Conservation (phyloP, 139 green algal genomes). For the Coelastrella sp. region DNA sequence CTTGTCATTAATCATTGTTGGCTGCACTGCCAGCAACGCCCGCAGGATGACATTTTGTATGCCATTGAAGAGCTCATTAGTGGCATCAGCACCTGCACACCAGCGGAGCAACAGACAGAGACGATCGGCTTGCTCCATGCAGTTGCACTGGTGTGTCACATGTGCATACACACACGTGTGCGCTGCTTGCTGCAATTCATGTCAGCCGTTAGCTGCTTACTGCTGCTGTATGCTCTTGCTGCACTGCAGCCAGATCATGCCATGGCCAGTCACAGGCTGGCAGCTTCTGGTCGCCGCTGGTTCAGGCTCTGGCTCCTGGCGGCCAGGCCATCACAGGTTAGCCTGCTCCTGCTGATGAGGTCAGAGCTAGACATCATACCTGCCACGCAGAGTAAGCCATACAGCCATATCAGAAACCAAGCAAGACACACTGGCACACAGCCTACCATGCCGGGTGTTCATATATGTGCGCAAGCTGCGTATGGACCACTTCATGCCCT, state of each 20-base stretch:
- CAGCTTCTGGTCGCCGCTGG: no score
- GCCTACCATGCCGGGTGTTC: slow-evolving; percentile 61
- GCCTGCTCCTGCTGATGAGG: no score
- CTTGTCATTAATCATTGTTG: slow-evolving; percentile 81
- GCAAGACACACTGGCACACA: background rate
- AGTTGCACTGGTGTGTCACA: background rate
- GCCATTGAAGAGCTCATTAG: slow-evolving; percentile 63
- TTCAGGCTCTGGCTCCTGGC: no score
- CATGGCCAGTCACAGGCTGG: no score
- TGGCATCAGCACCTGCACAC: slow-evolving; percentile 53
- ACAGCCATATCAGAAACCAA: background rate
- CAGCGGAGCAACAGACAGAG: background rate
- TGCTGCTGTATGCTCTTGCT: no score
- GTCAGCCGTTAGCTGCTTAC: no score
- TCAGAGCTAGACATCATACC: no score
- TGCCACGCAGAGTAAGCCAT: background rate
- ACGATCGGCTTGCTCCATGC: background rate
- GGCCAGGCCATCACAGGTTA: no score
- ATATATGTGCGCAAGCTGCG: slow-evolving; percentile 66
- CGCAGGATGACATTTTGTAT: slow-evolving; percentile 77
- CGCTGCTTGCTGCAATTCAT: no score
- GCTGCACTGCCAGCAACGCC: slow-evolving; percentile 75
- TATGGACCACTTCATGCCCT: slow-evolving; percentile 76
- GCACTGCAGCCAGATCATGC: no score
- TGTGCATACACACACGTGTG: background rate